Evolutionary conservation across 2,329 filamentous ascomycete species (phyloP).

Genomic region (Blastomyces parvus): DNA sequence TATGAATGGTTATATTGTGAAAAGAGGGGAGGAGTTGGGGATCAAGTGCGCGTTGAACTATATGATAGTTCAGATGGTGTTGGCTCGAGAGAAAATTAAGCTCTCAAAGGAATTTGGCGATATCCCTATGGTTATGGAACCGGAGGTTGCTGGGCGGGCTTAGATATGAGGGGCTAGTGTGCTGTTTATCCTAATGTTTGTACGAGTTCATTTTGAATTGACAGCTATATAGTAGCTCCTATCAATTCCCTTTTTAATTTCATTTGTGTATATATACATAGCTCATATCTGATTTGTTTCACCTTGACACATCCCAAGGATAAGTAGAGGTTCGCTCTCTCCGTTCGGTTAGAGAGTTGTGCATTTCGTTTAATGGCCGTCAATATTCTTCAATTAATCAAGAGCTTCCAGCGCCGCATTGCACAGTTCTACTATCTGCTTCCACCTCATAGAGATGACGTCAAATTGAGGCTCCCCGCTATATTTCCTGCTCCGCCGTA

Average conservation of each 20-base stretch:
- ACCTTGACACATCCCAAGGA: neutral
- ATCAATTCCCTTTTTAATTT: neutral
- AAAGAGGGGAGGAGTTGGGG: slow-evolving; percentile 60
- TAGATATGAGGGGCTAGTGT: neutral
- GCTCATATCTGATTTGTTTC: neutral
- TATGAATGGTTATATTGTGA: slow-evolving; percentile 79
- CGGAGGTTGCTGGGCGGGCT: neutral
- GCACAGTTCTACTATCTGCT: slow-evolving; percentile 31
- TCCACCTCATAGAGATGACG: slow-evolving; percentile 30
- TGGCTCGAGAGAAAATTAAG: slow-evolving; percentile 53
- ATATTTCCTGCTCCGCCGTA: slow-evolving; percentile 2
- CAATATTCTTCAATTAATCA: neutral
- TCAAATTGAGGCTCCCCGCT: slow-evolving; percentile 20
- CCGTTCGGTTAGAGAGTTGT: neutral
- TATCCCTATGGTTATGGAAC: slow-evolving; percentile 24
- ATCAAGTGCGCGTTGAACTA: slow-evolving; percentile 64
- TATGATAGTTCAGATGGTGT: slow-evolving; percentile 61
- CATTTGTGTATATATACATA: neutral
- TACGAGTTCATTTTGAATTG: neutral
- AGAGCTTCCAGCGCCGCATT: slow-evolving; percentile 18
- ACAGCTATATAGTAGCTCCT: neutral
- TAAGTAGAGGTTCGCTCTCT: neutral
- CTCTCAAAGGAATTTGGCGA: slow-evolving; percentile 23
- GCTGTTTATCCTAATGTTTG: neutral
- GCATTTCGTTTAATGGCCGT: neutral